phyloP scores from a whole-genome alignment of 2,329 filamentous ascomycete species.

The Alternaria dauci region DNA sequence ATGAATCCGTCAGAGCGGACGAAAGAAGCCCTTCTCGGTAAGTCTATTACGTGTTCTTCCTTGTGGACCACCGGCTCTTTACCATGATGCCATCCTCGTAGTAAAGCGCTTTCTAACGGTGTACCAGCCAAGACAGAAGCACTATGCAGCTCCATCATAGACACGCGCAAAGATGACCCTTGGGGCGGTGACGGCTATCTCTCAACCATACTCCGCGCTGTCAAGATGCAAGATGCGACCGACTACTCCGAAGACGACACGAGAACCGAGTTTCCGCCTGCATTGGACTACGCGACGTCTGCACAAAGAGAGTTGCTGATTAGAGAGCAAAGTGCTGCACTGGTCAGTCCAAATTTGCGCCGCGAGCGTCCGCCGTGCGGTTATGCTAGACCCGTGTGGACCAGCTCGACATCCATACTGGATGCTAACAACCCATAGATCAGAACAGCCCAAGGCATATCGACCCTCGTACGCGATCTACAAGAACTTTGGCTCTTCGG shows the following conservation, averaged over 20 bases:
- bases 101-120: neutral
- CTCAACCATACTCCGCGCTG: constrained; percentile 63
- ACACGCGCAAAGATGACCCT: constrained; percentile 52
- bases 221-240: constrained; percentile 57
- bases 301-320: constrained; percentile 67
- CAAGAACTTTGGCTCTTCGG: constrained; percentile 75
- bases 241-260: constrained; percentile 20
- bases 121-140: constrained; percentile 51
- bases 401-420: neutral
- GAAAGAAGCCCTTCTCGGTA: constrained; percentile 52
- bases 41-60: neutral
- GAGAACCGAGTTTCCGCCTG: constrained; percentile 27
- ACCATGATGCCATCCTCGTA: neutral
- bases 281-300: constrained; percentile 62
- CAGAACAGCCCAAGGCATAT: constrained; percentile 68
- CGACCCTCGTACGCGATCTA: constrained; percentile 67
- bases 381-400: neutral
- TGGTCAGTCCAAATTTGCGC: constrained; percentile 54
- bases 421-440: constrained; percentile 50
- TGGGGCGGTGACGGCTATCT: constrained; percentile 52
- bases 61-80: neutral
- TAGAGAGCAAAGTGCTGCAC: constrained; percentile 65
- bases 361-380: neutral
- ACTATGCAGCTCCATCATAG: constrained; percentile 54
- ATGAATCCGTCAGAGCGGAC: constrained; percentile 56